These are phyloP conservation scores for Trichoderma endophyticum DNA, from an alignment of 2,329 filamentous ascomycete species.

Conservation along the genomic window DNA sequence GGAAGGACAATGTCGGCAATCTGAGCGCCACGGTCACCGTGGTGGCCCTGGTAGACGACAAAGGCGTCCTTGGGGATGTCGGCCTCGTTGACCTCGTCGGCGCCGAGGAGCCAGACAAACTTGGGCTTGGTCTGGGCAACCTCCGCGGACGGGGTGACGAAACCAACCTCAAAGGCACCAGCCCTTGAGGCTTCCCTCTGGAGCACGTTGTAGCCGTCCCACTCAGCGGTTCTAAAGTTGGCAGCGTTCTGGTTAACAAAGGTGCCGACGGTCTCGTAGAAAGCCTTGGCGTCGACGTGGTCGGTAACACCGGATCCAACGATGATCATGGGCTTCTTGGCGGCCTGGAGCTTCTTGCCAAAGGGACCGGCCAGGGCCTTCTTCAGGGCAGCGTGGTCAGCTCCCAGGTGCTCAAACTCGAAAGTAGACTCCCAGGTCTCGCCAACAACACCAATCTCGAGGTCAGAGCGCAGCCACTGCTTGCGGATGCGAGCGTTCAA, in stretches of 20 bases:
- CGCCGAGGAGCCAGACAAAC: constrained; percentile 94
- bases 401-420: constrained; percentile 87
- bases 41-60: constrained; percentile 96
- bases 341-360: constrained; percentile 84
- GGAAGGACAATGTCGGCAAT: constrained; percentile 92
- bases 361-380: constrained; percentile 80
- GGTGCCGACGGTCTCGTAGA: constrained; percentile 83
- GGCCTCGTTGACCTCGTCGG: constrained; percentile 80
- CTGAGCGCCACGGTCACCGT: constrained; percentile 90
- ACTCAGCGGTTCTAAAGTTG: constrained; percentile 84
- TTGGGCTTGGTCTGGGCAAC: constrained; percentile 86
- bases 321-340: constrained; percentile 94
- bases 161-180: constrained; percentile 94
- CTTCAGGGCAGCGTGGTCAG: constrained; percentile 77
- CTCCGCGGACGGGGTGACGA: constrained; percentile 76
- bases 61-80: constrained; percentile 96
- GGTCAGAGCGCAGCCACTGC: constrained; percentile 93
- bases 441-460: constrained; percentile 88
- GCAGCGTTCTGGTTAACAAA: constrained; percentile 92
- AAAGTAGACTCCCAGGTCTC: constrained; percentile 93
- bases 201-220: constrained; percentile 97
- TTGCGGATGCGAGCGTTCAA: constrained; percentile 96
- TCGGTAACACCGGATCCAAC: constrained; percentile 90
- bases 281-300: constrained; percentile 84
- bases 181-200: constrained; percentile 89